Percentiles rank a stretch among this genome's conserved stretches.
Evolutionary conservation across 805 yeast species (phyloP).

Genomic region (Lipomyces sp.): DNA sequence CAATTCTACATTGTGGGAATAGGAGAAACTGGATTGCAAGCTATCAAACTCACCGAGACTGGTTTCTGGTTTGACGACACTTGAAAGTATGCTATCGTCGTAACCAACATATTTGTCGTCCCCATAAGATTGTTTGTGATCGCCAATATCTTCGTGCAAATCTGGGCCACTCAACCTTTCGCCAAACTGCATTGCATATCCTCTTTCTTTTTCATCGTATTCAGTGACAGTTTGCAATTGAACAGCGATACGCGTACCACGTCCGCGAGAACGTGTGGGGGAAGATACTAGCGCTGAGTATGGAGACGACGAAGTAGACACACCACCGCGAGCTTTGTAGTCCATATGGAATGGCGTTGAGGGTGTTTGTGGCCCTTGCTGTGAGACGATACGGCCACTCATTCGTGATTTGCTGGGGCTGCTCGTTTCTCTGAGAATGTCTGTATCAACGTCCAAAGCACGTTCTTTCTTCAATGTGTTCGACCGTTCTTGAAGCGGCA

Average conservation of each 20-base stretch:
- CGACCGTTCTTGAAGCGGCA: not conserved
- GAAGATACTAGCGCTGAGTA: slow-evolving; percentile 3
- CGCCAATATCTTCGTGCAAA: not conserved
- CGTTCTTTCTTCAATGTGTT: not conserved
- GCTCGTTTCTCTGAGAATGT: not conserved
- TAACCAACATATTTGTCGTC: not conserved
- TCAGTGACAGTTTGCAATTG: not conserved
- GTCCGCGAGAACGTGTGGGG: not conserved
- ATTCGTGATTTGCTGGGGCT: not conserved
- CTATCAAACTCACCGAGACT: not conserved
- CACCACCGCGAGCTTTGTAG: not conserved
- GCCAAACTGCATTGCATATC: not conserved
- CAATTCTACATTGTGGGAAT: not conserved
- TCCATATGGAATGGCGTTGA: slow-evolving; percentile 2
- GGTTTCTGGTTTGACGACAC: not conserved
- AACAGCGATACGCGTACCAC: not conserved
- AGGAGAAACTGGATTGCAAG: not conserved
- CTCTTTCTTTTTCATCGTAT: not conserved
- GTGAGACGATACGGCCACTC: not conserved
- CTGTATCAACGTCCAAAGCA: not conserved
- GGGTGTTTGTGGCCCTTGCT: not conserved
- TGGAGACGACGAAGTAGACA: slow-evolving; percentile 1
- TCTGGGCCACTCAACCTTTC: not conserved
- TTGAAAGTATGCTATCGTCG: not conserved
- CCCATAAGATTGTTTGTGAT: not conserved